Evolutionary conservation across 2,329 filamentous ascomycete species (phyloP), one percentile per base, ranked within the genome.

Genomic region (Botrytis medusae): DNA sequence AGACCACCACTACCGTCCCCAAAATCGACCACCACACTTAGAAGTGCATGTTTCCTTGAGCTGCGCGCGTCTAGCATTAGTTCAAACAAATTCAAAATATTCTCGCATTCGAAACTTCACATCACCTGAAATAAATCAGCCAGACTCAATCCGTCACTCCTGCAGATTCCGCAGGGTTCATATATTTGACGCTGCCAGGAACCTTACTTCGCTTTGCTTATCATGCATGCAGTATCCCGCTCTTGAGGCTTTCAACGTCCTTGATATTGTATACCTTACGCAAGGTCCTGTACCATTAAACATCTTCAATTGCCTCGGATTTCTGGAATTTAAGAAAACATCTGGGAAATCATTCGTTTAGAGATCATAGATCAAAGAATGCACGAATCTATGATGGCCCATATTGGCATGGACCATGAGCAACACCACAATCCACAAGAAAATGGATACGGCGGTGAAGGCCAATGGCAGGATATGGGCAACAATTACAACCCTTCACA

Each of bases 381-480:
- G 80, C 81, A 82, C 77, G 79, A 81, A 67, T 79, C 79, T 65
- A 81, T 80, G 77, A 81, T 82, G 79, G 77, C 78, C 71, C 80
- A 81, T 72, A 79, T 80, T 71, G 79, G 77, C 18, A 80, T 82
- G 79, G 79, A 82, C 69, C 78, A 82, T 73, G 79, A 81, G 63
- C 71, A 72, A 54, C 76, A 79, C 60, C 77, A 81, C 75, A 73
- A 75, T 69, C 75, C 74, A 46, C 78, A 80, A 63, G 78, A 81
- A 51, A 79, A 80, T 74, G 76, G 85, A 72, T 82, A 85, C 74
- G 82, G 83, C 76, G 84, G 82, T 79, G 85, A 87, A 74, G 83
- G 82, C 79, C 51, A 57, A 57, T 90, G 89, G 89, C 84, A 84
- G 65, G 86, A 86, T 78, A 86, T 90, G 85, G 83, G 75, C 82